Evolutionary conservation across 108 stramenopile species (phyloP), one percentile per base, ranked within the genome.

Genomic region (Cylindrotheca fusiformis): DNA sequence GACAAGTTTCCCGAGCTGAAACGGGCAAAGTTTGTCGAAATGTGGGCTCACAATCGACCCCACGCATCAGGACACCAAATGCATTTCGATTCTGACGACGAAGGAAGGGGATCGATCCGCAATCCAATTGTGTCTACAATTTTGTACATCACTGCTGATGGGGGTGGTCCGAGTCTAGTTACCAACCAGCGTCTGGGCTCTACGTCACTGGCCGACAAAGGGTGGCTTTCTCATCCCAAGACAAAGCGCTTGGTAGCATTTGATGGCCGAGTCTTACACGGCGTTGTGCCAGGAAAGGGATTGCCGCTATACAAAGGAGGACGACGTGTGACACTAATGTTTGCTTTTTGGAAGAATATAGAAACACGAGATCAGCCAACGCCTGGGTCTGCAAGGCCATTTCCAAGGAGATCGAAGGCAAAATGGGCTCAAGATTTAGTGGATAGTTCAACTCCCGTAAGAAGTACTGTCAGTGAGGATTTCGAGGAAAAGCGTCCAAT

Each of bases 21-120:
- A 31, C 65, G 60, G 50, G 76, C 81, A 10, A 71, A 48, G 10
- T 77, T 62, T 53, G 79, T 85, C 26, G 95, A 96, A 68, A 66
- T 91, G 69, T 96, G 95, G 95, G 93, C 93, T 2, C 95, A 96
- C 83, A 85, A 90, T 68, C 91, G 95, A 51, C 93, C 93, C 0
- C 90, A 90, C 65, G 83, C 87, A 30, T 83, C 83, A 3, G 95
- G 95, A 1, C 95, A 96, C 77, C 91, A 95, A 71, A 58, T 96
- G 58, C 95, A 96, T 76, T 96, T 94, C 67, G 95, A 96, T 69
- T 76, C 74, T 24, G 95, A 92, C 70, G 77, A 94, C 60, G 93
- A 93, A 77, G 91, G 90, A 47, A 48, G 54, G 29, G 86, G 82
- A 6, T 73, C 86, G n/a, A 56, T 75, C 29, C 68, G 86, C 65